Percentiles rank a stretch among this genome's conserved stretches.
Conservation (phyloP, 2,329 filamentous ascomycete species). For the Cladophialophora yegresii region DNA sequence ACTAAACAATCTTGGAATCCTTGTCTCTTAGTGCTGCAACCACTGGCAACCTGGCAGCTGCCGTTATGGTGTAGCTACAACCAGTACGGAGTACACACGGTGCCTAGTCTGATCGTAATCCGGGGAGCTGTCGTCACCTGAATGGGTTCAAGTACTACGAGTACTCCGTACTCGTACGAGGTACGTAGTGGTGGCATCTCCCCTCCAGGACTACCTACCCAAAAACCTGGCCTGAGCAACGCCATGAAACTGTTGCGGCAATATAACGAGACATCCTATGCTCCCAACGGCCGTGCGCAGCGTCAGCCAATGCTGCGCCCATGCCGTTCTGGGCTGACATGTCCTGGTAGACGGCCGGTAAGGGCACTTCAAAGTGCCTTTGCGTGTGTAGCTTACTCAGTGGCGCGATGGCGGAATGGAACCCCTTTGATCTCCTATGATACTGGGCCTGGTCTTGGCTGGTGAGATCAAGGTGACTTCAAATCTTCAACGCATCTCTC, state of each 20-base stretch:
- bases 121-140: not conserved
- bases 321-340: not conserved
- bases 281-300: not conserved
- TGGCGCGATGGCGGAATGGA: not conserved
- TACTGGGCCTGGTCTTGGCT: not conserved
- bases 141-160: not conserved
- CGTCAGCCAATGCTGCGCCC: not conserved
- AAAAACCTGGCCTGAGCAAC: not conserved
- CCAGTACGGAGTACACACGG: not conserved
- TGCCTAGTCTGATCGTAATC: not conserved
- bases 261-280: not conserved
- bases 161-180: no score
- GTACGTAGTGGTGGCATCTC: not conserved
- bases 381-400: no score
- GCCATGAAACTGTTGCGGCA: not conserved
- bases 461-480: not conserved
- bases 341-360: not conserved
- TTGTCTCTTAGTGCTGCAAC: not conserved
- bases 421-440: not conserved
- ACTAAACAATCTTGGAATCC: not conserved
- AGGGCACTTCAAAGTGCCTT: no score
- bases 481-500: slow-evolving; percentile 6
- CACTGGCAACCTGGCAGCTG: not conserved
- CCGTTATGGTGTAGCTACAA: not conserved
- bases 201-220: not conserved